Conservation (phyloP, 2,329 filamentous ascomycete genomes). For the Arthrobotrys musiformis region DNA sequence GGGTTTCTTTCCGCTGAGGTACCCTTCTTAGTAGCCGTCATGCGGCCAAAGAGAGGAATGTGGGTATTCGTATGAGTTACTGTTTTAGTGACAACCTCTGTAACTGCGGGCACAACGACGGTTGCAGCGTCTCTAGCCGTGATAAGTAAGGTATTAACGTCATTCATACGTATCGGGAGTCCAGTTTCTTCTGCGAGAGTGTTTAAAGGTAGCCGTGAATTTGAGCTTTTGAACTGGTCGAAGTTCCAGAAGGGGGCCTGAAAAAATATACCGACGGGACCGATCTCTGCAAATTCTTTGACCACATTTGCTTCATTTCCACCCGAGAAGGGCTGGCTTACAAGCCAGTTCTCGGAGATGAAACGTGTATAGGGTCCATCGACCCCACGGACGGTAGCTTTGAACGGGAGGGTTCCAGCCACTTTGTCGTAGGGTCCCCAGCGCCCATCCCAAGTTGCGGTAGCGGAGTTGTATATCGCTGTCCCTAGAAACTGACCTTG, state of each 20-base stretch:
- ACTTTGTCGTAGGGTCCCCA: conserved; percentile 32
- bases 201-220: not conserved
- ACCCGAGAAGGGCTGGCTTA: not conserved
- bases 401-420: conserved; percentile 1
- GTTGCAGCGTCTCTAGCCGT: not conserved
- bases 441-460: conserved; percentile 9
- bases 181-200: not conserved
- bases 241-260: not conserved
- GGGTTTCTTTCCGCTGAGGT: not conserved
- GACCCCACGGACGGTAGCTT: conserved; percentile 1
- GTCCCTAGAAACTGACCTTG: conserved; percentile 6
- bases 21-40: not conserved
- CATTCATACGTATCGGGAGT: not conserved
- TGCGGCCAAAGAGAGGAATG: conserved; percentile 17
- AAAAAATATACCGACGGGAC: not conserved
- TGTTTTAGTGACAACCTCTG: conserved; percentile 21
- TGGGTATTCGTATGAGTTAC: conserved; percentile 27
- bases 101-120: conserved; percentile 8
- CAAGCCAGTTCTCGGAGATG: conserved; percentile 7
- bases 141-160: too few relatives aligned
- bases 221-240: not conserved
- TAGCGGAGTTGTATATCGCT: not conserved
- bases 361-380: not conserved
- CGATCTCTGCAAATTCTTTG: conserved; percentile 3
- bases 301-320: not conserved